Conservation (phyloP, 2,329 filamentous ascomycete species). For the Arthroderma uncinatum region DNA sequence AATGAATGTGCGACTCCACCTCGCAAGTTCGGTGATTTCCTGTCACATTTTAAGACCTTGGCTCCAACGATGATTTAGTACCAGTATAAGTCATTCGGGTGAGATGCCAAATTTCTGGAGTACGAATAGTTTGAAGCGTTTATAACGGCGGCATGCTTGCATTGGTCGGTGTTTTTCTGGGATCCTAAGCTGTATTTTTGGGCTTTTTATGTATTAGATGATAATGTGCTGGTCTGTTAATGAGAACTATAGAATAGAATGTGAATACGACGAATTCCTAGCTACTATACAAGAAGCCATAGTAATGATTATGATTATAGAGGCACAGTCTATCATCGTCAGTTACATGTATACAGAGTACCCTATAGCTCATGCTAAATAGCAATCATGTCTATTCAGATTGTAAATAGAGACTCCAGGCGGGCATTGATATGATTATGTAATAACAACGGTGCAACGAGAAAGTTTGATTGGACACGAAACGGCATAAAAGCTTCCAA, state of each 20-base stretch:
- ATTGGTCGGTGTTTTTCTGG: background rate
- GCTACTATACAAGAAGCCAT: background rate
- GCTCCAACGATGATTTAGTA: background rate
- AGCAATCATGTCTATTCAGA: too few species aligned
- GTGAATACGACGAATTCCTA: background rate
- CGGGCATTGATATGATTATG: too few species aligned
- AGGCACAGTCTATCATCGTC: too few species aligned
- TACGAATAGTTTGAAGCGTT: background rate
- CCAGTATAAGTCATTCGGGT: background rate
- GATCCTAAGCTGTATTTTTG: background rate
- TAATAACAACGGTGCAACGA: background rate
- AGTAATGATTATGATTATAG: too few species aligned
- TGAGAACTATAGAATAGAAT: background rate
- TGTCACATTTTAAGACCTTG: background rate
- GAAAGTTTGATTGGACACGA: background rate
- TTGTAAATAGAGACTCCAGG: too few species aligned
- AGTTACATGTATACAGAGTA: too few species aligned
- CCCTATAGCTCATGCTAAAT: too few species aligned
- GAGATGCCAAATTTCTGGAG: background rate
- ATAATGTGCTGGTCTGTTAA: background rate
- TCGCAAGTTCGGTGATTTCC: background rate
- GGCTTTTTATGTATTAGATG: background rate
- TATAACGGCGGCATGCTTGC: background rate
- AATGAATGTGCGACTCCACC: background rate
- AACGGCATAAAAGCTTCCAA: background rate